Percentiles rank a stretch among this genome's conserved stretches.
phyloP scores from a whole-genome alignment of 1,284 basidiomycete species.

The Heliocybe sulcata region DNA sequence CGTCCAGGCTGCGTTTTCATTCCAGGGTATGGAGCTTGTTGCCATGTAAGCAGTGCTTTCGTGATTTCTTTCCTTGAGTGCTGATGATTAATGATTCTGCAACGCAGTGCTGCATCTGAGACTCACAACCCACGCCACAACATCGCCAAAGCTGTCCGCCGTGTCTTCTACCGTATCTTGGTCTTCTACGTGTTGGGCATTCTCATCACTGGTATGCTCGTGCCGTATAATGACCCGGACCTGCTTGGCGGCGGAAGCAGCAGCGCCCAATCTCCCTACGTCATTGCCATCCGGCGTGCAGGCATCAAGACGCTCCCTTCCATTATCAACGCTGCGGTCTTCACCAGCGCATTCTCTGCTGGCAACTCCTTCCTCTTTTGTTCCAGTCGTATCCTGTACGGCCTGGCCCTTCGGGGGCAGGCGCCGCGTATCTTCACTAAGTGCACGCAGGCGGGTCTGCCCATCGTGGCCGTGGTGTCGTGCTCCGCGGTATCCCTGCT shows the following conservation, averaged over 20 bases:
- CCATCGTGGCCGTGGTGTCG: constrained; percentile 37
- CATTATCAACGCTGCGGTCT: constrained; percentile 24
- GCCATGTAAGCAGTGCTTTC: constrained; percentile 35
- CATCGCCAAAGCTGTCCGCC: constrained; percentile 63
- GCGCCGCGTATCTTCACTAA: constrained; percentile 40
- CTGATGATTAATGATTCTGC: constrained; percentile 9
- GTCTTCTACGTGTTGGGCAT: constrained; percentile 50
- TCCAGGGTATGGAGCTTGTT: constrained; percentile 69
- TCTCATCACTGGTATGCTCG: constrained; percentile 57
- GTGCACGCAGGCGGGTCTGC: constrained; percentile 60
- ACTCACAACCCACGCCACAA: constrained; percentile 61
- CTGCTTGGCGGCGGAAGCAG: constrained; percentile 41
- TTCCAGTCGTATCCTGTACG: constrained; percentile 67
- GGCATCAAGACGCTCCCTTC: constrained; percentile 35
- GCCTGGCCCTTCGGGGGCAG: constrained; percentile 64
- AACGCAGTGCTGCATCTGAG: constrained; percentile 49
- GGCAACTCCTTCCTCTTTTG: constrained; percentile 76
- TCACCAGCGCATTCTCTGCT: constrained; percentile 55
- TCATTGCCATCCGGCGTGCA: constrained; percentile 66
- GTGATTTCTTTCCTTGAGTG: not conserved
- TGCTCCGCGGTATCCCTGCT: constrained; percentile 34
- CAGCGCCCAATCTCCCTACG: constrained; percentile 59
- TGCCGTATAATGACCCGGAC: constrained; percentile 54
- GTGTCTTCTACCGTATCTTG: constrained; percentile 66
- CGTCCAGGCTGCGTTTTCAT: constrained; percentile 68